Percentiles rank a stretch among this genome's conserved stretches.
phyloP scores from a whole-genome alignment of 495 filamentous ascomycete species.

The Talaromyces adpressus region DNA sequence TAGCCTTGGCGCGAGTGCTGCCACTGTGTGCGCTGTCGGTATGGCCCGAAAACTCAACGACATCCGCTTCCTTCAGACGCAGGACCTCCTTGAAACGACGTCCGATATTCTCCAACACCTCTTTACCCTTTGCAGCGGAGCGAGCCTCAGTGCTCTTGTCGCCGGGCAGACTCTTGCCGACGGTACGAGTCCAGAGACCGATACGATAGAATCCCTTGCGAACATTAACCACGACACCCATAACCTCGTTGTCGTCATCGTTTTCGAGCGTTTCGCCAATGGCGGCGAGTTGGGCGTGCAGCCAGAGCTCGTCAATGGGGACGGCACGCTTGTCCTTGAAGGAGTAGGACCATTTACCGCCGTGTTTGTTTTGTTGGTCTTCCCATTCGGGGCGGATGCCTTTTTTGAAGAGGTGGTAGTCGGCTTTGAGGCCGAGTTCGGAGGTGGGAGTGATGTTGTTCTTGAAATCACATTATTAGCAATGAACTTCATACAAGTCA shows the following conservation, averaged over 20 bases:
- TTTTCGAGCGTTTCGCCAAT: constrained; percentile 98
- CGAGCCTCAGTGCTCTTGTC: constrained; percentile 67
- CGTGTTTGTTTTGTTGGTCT: constrained; percentile 95
- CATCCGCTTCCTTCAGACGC: constrained; percentile 63
- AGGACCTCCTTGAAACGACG: constrained; percentile 85
- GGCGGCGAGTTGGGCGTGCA: constrained; percentile 90
- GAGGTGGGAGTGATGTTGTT: constrained; percentile 98
- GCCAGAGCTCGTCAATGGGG: constrained; percentile 92
- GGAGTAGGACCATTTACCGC: constrained; percentile 95
- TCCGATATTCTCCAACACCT: constrained; percentile 76
- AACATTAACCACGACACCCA: constrained; percentile 99
- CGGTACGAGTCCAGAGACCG: constrained; percentile 85
- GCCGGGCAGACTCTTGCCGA: constrained; percentile 71
- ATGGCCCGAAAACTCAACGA: constrained; percentile 92
- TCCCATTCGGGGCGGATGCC: constrained; percentile 98
- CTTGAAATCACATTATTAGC: constrained; percentile 34
- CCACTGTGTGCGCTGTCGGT: constrained; percentile 88
- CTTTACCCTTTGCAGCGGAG: constrained; percentile 70
- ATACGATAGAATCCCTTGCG: constrained; percentile 97
- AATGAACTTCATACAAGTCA: background rate
- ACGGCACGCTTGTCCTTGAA: constrained; percentile 91
- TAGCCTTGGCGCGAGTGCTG: constrained; percentile 91
- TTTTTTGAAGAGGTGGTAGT: constrained; percentile 99
- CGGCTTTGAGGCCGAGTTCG: constrained; percentile 91
- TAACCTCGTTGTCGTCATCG: constrained; percentile 85